phyloP scores from a whole-genome alignment of 768 basidiomycete genomes.

The Lentinula edodes region DNA sequence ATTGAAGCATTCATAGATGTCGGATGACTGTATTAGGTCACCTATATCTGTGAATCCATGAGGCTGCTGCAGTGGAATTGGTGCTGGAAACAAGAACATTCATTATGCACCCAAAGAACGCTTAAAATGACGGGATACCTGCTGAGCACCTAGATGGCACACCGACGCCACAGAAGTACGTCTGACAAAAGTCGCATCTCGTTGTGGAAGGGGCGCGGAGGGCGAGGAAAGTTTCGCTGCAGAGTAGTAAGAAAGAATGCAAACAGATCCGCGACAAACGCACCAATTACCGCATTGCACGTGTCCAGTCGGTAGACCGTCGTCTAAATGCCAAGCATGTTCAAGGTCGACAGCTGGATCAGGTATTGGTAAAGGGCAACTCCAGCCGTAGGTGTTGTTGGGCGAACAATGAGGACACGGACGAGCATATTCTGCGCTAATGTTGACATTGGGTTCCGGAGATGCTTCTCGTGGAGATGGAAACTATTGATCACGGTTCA shows the following conservation, averaged over 20 bases:
- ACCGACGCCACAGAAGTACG: slow-evolving; percentile 78
- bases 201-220: slow-evolving; percentile 70
- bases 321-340: slow-evolving; percentile 71
- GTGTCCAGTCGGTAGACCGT: slow-evolving; percentile 77
- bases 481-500: slow-evolving; percentile 37
- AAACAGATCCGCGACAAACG: slow-evolving; percentile 9
- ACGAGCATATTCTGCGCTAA: slow-evolving; percentile 58
- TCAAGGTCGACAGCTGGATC: slow-evolving; percentile 68
- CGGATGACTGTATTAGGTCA: slow-evolving; percentile 74
- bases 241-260: not conserved
- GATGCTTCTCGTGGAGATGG: slow-evolving; percentile 72
- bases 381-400: slow-evolving; percentile 73
- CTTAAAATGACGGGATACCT: not conserved
- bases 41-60: slow-evolving; percentile 61
- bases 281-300: slow-evolving; percentile 80
- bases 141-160: slow-evolving; percentile 61
- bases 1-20: slow-evolving; percentile 78
- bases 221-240: slow-evolving; percentile 71
- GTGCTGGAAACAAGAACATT: slow-evolving; percentile 33
- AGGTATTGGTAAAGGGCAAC: slow-evolving; percentile 72
- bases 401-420: slow-evolving; percentile 77
- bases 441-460: slow-evolving; percentile 68
- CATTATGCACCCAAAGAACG: not conserved
- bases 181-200: slow-evolving; percentile 78
- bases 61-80: slow-evolving; percentile 56